Base-by-base conservation (phyloP, 345 rosid genomes). In the Alliaria petiolata region DNA sequence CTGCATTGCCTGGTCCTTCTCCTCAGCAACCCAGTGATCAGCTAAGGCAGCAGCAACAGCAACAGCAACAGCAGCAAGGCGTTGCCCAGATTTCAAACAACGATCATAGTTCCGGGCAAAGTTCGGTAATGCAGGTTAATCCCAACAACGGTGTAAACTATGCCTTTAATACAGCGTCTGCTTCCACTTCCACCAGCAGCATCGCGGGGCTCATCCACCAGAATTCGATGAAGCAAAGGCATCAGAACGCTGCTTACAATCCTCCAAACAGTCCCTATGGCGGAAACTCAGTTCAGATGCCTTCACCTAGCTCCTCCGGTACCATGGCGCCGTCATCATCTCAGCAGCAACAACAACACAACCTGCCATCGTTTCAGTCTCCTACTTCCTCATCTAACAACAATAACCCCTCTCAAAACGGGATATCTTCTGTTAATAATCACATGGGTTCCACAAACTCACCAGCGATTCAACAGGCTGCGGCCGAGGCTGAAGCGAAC, bases 161-260 rank as follows among this genome's bases (percentile, higher is more conserved):
- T 76, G 67, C 87, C 13, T 82, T 81, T 61, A 86, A 70, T 53
- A 35, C 85, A 26, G 86, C 82, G 45, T 79, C 95, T 67, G 80
- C 85, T 45, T 77, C 97, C 52, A 78, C 90, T 33, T 79, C 97
- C 66, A 71, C 89, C 39, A 85, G 89, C 76, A 79, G 97, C 34
- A 87, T 90, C 6, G 88, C 82, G n/a, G 97, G 97, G 65, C 87
- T 91, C 65, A 86, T 91, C 71, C 96, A 85, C 76, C 99, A 95
- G 80, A 93, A 85, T 49, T 89, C 98, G 7, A 85, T 91, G 89
- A 93, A 87, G 68, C 76, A 87, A 36, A 83, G 96, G 79, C 91
- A 89, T 55, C 98, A 95, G 53, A 88, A 61, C 65, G 76, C 92
- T 30, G 77, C 86, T 59, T 90, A 83, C 77, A 88, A 90, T 76